phyloP scores from a whole-genome alignment of 257 asterid genomes.

The Jaltomata sinuosa region DNA sequence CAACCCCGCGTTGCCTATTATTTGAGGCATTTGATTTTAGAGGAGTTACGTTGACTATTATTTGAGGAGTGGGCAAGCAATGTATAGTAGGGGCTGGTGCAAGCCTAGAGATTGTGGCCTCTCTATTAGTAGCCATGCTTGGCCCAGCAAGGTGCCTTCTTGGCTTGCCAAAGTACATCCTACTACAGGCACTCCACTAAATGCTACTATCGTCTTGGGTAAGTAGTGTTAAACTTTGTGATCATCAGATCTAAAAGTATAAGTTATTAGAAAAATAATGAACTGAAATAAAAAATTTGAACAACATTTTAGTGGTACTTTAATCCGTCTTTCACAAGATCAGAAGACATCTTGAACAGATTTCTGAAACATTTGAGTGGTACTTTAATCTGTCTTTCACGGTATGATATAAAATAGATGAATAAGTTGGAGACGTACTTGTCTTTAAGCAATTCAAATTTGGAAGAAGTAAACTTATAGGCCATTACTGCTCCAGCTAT shows the following conservation, averaged over 20 bases:
- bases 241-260: background rate
- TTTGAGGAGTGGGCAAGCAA: background rate
- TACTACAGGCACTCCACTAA: background rate
- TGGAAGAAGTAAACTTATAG: too few relatives aligned
- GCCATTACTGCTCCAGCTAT: too few relatives aligned
- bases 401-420: too few relatives aligned
- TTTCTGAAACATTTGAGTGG: background rate
- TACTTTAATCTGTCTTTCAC: too few relatives aligned
- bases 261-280: background rate
- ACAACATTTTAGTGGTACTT: background rate
- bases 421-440: too few relatives aligned
- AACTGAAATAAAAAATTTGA: background rate
- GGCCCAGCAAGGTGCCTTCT: background rate
- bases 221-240: background rate
- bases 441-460: too few relatives aligned
- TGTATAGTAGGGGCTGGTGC: background rate
- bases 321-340: background rate
- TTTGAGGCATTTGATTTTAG: too few relatives aligned
- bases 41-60: background rate
- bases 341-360: background rate
- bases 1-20: background rate
- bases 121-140: background rate
- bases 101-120: background rate
- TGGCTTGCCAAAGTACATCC: conserved; percentile 21
- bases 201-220: background rate